Percentiles rank a stretch among this genome's conserved stretches.
phyloP scores from a whole-genome alignment of 108 stramenopile genomes.

The Nitzschia sp. region DNA sequence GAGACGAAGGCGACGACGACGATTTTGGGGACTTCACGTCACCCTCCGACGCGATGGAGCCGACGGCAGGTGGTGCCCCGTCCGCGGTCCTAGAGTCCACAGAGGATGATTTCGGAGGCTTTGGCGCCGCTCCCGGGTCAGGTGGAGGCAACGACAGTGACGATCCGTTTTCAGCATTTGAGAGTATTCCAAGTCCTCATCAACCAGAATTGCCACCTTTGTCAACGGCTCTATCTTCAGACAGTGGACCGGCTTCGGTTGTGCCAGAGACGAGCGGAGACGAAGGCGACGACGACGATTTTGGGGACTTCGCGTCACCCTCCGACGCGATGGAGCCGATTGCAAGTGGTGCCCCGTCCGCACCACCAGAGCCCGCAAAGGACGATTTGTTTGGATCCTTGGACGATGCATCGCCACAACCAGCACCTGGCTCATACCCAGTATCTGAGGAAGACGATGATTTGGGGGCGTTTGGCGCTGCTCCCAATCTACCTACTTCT shows the following conservation, averaged over 20 bases:
- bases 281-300: conserved; percentile 19
- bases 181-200: not conserved
- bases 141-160: not conserved
- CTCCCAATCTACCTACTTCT: not conserved
- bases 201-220: not conserved
- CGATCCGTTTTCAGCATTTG: conserved; percentile 22
- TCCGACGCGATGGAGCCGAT: too few relatives aligned
- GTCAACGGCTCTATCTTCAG: not conserved
- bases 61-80: too few relatives aligned
- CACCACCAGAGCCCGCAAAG: not conserved
- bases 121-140: not conserved
- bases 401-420: conserved; percentile 13
- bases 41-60: not conserved
- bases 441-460: not conserved
- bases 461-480: not conserved
- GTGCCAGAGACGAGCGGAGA: not conserved
- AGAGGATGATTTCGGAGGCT: too few relatives aligned
- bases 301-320: conserved; percentile 14
- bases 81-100: too few relatives aligned
- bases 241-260: not conserved
- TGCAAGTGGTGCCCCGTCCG: too few relatives aligned
- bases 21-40: conserved; percentile 17
- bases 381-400: conserved; percentile 31
- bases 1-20: not conserved
- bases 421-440: not conserved